Conservation (phyloP, 139 green algal genomes). For the Nannochloris sp. region DNA sequence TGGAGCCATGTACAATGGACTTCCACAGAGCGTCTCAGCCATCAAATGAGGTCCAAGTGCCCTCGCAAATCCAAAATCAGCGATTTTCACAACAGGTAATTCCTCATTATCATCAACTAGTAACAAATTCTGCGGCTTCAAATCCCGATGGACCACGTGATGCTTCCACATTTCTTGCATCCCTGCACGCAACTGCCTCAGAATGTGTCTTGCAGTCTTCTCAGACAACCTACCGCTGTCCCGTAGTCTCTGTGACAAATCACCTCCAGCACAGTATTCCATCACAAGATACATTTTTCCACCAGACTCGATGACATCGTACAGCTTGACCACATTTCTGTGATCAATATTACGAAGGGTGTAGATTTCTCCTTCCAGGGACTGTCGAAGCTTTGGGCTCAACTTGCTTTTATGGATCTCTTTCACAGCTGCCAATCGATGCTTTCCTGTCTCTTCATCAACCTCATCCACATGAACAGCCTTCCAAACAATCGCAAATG, state of each 20-base stretch:
- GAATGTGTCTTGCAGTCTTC: conserved; percentile 56
- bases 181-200: conserved; percentile 77
- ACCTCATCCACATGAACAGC: conserved; percentile 33
- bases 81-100: conserved; percentile 77
- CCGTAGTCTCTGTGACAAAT: conserved; percentile 73
- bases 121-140: conserved; percentile 98
- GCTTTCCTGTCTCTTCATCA: not conserved
- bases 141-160: conserved; percentile 87
- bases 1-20: conserved; percentile 96
- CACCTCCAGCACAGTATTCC: conserved; percentile 88
- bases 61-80: conserved; percentile 98
- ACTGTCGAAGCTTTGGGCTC: conserved; percentile 78
- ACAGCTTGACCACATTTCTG: conserved; percentile 79
- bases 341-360: conserved; percentile 72
- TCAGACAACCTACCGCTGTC: conserved; percentile 39
- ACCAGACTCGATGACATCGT: conserved; percentile 74
- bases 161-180: conserved; percentile 69
- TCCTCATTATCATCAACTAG: conserved; percentile 37
- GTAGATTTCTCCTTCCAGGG: conserved; percentile 78
- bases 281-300: conserved; percentile 77
- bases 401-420: conserved; percentile 80
- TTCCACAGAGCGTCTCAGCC: conserved; percentile 94
- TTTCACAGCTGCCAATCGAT: conserved; percentile 74
- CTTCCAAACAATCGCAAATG: conserved; percentile 87
- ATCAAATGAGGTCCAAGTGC: conserved; percentile 72